Base-by-base conservation (phyloP, 1,139 yeast genomes). In the Debaryomyces sp. region DNA sequence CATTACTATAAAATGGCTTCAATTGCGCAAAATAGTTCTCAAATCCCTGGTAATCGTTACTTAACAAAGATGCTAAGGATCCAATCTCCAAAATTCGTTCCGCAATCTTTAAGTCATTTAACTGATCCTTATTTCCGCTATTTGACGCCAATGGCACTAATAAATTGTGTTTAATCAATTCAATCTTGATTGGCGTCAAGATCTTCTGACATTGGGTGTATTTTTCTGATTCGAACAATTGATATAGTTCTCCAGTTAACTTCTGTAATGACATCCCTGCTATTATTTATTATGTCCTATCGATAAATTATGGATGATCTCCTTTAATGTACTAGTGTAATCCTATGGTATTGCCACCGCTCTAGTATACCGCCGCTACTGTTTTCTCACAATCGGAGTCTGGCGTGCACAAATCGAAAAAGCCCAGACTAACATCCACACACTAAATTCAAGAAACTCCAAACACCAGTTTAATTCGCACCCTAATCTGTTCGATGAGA, bases 31-130 rank as follows among this genome's bases (percentile, higher is more conserved):
- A 80, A 64, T 81, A 84, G 58, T 85, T 86, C 56, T 86, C 86
- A 62, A 91, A 89, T 30, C 80, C 79, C 26, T 71, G 78, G 61
- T 87, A 84, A 55, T 88, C 78, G 44, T 81, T 72, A 42, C 80
- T 68, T 56, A 86, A 84, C 54, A 94, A 82, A 44, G 91, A 80
- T 13, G 89, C 79, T 52, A 92, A 74, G 0, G 96, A 95, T 12
- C 96, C 97, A 53, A 91, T 84, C 66, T 92, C 98, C 46, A 94
- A 74, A 45, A 92, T 87, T 46, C 87, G 81, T 60, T 95, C 85
- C 9, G 96, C 84, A 43, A 91, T 88, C 54, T 80, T 77, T 54
- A 90, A 77, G 69, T 92, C 98, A 52, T 81, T 81, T 45, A 84
- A 64, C 64, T 66, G 73, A 63, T 71, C 81, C 58, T 58, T 67